A percentile compares a stretch with the other conserved stretches of the same genome.
These are phyloP conservation scores for Diplogelasinospora grovesii DNA, from an alignment of 495 filamentous ascomycete genomes.

Conservation along the genomic window DNA sequence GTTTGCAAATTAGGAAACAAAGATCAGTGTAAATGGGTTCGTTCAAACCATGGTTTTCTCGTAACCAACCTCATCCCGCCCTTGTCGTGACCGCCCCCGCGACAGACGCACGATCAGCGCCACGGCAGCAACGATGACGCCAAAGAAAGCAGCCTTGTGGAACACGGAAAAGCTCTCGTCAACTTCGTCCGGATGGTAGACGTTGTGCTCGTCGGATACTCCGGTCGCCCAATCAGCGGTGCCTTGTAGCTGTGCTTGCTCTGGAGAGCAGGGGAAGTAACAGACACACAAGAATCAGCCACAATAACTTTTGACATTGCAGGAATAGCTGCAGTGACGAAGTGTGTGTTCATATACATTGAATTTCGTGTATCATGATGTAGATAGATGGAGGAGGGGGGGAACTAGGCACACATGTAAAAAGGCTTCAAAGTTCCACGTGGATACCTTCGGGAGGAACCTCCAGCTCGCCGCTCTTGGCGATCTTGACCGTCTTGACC, in stretches of 20 bases:
- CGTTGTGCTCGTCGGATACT: constrained; percentile 3
- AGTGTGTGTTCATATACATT: not conserved
- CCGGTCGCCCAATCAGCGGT: constrained; percentile 4
- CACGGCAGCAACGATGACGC: constrained; percentile 29
- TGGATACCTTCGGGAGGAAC: constrained; percentile 96
- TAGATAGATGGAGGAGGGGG: constrained; percentile 1
- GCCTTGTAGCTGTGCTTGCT: constrained; percentile 10
- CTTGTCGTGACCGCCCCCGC: not conserved
- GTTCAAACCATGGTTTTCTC: constrained; percentile 3
- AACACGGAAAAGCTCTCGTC: constrained; percentile 26
- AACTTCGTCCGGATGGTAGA: constrained; percentile 4
- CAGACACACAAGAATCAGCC: constrained; percentile 7
- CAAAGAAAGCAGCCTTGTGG: constrained; percentile 34
- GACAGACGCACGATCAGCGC: constrained; percentile 27
- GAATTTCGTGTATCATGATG: too few relatives aligned
- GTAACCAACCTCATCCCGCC: constrained; percentile 7
- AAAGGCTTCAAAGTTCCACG: constrained; percentile 71
- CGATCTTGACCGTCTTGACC: constrained; percentile 70
- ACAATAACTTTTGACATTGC: not conserved
- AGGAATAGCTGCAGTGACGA: not conserved
- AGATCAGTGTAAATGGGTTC: too few relatives aligned
- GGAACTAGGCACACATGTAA: constrained; percentile 3
- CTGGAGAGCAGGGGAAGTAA: not conserved
- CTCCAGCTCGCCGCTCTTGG: constrained; percentile 87
- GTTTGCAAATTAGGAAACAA: too few relatives aligned